These are phyloP conservation scores for Holtermanniella nyarrowii DNA, from an alignment of 768 basidiomycete genomes.

Conservation along the genomic window DNA sequence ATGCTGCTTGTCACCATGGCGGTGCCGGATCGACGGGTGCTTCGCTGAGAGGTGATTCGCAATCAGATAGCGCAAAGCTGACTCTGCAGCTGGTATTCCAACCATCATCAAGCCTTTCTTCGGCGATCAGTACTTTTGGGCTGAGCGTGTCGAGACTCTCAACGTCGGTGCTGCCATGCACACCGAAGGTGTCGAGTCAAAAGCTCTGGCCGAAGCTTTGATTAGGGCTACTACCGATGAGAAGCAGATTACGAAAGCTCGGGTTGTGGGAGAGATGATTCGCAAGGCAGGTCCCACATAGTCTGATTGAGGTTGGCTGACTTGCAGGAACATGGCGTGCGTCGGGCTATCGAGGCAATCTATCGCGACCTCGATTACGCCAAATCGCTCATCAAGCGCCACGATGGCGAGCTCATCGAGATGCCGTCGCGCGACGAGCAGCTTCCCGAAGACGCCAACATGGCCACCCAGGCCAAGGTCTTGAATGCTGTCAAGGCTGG, in stretches of 20 bases:
- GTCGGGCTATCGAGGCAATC: conserved; percentile 83
- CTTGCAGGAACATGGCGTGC: conserved; percentile 80
- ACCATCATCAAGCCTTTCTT: conserved; percentile 97
- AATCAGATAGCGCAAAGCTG: background rate
- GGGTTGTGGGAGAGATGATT: conserved; percentile 73
- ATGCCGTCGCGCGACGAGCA: background rate
- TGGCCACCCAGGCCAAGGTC: background rate
- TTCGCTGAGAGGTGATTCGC: conserved; percentile 66
- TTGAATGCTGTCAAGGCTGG: background rate
- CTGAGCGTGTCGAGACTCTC: conserved; percentile 91
- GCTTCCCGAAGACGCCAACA: background rate
- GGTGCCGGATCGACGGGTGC: conserved; percentile 95
- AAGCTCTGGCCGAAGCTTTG: conserved; percentile 67
- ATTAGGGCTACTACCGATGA: conserved; percentile 69
- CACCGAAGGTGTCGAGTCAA: conserved; percentile 59
- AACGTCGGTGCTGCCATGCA: conserved; percentile 81
- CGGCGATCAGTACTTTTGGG: conserved; percentile 96
- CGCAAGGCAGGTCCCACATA: conserved; percentile 58
- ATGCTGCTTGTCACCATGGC: conserved; percentile 97
- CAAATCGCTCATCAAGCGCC: conserved; percentile 66
- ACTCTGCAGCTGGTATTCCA: conserved; percentile 45
- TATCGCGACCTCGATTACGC: conserved; percentile 96
- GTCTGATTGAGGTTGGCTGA: background rate
- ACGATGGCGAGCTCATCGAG: background rate
- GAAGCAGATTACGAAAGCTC: conserved; percentile 81